phyloP scores from a whole-genome alignment of 1,284 basidiomycete species.

The Ceratobasidium sp. region DNA sequence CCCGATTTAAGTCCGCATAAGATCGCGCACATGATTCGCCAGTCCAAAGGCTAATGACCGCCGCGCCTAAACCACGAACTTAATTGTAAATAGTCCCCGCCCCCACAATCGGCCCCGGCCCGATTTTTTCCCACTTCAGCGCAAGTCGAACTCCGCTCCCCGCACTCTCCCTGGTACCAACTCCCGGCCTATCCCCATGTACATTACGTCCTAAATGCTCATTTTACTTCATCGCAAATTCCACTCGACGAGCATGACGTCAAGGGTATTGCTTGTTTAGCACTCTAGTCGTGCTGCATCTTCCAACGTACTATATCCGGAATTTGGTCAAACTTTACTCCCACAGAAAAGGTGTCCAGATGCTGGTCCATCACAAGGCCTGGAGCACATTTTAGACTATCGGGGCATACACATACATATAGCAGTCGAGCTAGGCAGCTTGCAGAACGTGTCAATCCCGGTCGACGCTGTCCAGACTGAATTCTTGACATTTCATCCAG shows the following conservation, averaged over 20 bases:
- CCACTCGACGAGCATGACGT: conserved; percentile 19
- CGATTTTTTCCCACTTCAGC: conserved; percentile 8
- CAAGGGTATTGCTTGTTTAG: conserved; percentile 20
- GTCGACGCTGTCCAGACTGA: neutral
- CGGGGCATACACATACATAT: conserved; percentile 17
- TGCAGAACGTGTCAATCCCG: neutral
- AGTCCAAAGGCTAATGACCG: neutral
- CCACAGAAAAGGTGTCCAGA: neutral
- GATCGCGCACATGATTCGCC: conserved; percentile 18
- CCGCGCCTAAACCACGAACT: conserved; percentile 21
- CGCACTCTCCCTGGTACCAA: neutral
- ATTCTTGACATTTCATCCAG: neutral
- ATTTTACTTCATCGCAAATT: conserved; percentile 24
- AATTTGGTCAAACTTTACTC: neutral
- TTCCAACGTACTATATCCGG: neutral
- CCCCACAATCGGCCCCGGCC: conserved; percentile 13
- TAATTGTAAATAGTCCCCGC: conserved; percentile 42
- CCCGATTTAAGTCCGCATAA: conserved; percentile 12
- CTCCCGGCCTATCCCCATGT: neutral
- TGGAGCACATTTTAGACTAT: conserved; percentile 26
- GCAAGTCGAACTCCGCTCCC: neutral
- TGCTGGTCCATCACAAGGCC: conserved; percentile 4
- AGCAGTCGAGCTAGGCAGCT: neutral
- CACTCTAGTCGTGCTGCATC: neutral
- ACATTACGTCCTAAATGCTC: neutral